phyloP scores from a whole-genome alignment of 208 protist species.

The Vickermania ingenoplastis region DNA sequence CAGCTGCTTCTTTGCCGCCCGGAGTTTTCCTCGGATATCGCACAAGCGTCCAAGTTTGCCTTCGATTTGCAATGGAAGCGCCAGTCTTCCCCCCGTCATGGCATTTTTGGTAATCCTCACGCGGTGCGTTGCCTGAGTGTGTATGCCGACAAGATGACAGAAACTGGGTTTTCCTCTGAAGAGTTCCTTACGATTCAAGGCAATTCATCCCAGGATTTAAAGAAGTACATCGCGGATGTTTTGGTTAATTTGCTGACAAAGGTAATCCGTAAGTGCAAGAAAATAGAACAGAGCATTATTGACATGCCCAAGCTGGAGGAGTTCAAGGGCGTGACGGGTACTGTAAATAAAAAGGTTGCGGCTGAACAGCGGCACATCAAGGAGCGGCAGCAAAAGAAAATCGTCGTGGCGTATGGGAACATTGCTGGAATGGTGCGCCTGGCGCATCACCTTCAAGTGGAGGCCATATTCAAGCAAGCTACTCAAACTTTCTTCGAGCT shows the following conservation, averaged over 20 bases:
- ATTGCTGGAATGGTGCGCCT: slow-evolving; percentile 69
- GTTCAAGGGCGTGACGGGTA: slow-evolving; percentile 35
- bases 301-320: slow-evolving; percentile 27
- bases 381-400: slow-evolving; percentile 63
- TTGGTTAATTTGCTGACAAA: slow-evolving; percentile 22
- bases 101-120: neutral
- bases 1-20: slow-evolving; percentile 31
- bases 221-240: slow-evolving; percentile 48
- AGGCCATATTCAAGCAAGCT: slow-evolving; percentile 58
- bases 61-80: slow-evolving; percentile 21
- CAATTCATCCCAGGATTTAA: slow-evolving; percentile 23
- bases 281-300: slow-evolving; percentile 43
- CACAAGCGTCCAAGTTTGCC: slow-evolving; percentile 12
- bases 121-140: slow-evolving; percentile 6
- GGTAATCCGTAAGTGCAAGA: slow-evolving; percentile 32
- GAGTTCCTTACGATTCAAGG: slow-evolving; percentile 22
- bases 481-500: slow-evolving; percentile 51
- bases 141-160: slow-evolving; percentile 9
- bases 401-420: slow-evolving; percentile 75
- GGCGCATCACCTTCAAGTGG: slow-evolving; percentile 65
- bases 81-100: neutral
- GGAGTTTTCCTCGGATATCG: slow-evolving; percentile 17
- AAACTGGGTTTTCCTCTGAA: slow-evolving; percentile 11
- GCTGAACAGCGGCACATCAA: slow-evolving; percentile 41
- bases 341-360: slow-evolving; percentile 80